Evolutionary conservation across 2,329 filamentous ascomycete genomes (phyloP), one percentile per base, ranked within the genome.

Genomic region (Ophiostoma australiae): DNA sequence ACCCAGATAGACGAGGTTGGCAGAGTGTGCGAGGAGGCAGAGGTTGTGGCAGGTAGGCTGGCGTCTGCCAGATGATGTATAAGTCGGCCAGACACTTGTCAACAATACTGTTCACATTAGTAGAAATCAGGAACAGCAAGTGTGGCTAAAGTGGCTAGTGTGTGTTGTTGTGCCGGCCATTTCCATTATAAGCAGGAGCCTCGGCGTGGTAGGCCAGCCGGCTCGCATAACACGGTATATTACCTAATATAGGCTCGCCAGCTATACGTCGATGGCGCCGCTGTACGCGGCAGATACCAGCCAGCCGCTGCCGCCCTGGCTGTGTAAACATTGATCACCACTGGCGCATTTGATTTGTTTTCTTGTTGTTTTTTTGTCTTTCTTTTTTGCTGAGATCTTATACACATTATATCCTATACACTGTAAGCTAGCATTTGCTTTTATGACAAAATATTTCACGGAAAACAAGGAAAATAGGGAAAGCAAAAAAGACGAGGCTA

Each of bases 351-450:
- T 17, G 3, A 31, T 15, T 73, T 73, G 44, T 17, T 23, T 72
- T 73, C 73, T 73, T 67, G 10, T 23, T 3, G 71, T 73, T 55
- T 73, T 73, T 58, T 17, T 23, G 39, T 13, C 39, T 41, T 41
- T 76, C 77, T 6, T 73, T 73, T 17, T 23, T 3, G 71, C 73
- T 44, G 61, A 37, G 73, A 5, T 76, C 78, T 3, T 72, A 72
- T 82, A 83, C 33, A 76, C 52, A 1, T 69, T 48, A 33, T 74
- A 63, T 63, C 58, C 58, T 37, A 37, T 65, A 65, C 61, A 63
- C 58, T 37, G 58, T 63, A 63, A 33, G 58, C 58, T 55, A 63
- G 11, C 23, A 63, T 15, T 23, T 55, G 27, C 27, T 27, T 27
- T n/a, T 48, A 48, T 4, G n/a, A 23, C 23, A 27, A 23, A 55